These are phyloP conservation scores for Arthrobotrys musiformis DNA, from an alignment of 2,329 filamentous ascomycete species.

Conservation along the genomic window DNA sequence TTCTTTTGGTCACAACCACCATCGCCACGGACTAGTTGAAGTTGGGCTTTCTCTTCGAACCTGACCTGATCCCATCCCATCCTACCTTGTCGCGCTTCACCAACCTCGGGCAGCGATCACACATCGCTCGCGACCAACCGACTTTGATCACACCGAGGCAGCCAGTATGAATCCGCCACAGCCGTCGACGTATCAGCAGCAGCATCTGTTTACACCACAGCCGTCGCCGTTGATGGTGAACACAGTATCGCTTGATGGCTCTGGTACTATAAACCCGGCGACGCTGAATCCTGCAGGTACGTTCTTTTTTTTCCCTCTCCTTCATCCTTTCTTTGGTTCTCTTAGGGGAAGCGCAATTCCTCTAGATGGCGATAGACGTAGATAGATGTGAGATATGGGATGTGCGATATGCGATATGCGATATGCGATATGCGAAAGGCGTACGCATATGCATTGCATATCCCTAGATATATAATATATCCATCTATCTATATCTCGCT, in stretches of 20 bases:
- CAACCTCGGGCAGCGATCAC: conserved; percentile 22
- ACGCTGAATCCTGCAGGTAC: conserved; percentile 81
- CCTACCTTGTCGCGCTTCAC: conserved; percentile 27
- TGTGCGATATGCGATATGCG: no score
- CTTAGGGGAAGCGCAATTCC: no score
- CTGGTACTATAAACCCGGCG: conserved; percentile 90
- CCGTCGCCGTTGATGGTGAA: conserved; percentile 57
- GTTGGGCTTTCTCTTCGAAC: conserved; percentile 6
- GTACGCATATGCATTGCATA: neutral
- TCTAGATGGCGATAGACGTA: neutral
- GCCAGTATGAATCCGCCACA: conserved; percentile 55
- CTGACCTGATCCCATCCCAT: conserved; percentile 25
- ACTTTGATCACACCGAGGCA: conserved; percentile 21
- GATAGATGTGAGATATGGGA: no score
- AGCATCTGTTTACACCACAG: conserved; percentile 52
- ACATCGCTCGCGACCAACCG: conserved; percentile 45
- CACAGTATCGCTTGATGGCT: conserved; percentile 69
- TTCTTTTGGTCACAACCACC: conserved; percentile 5
- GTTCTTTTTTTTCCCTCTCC: conserved; percentile 57
- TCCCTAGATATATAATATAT: neutral
- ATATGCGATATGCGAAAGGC: no score
- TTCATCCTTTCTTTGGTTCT: no score
- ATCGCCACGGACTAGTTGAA: neutral
- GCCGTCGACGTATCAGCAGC: conserved; percentile 50
- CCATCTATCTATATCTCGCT: conserved; percentile 17